Evolutionary conservation across 148 eudicot species (phyloP).

Genomic region (Vaccinium darrowii): DNA sequence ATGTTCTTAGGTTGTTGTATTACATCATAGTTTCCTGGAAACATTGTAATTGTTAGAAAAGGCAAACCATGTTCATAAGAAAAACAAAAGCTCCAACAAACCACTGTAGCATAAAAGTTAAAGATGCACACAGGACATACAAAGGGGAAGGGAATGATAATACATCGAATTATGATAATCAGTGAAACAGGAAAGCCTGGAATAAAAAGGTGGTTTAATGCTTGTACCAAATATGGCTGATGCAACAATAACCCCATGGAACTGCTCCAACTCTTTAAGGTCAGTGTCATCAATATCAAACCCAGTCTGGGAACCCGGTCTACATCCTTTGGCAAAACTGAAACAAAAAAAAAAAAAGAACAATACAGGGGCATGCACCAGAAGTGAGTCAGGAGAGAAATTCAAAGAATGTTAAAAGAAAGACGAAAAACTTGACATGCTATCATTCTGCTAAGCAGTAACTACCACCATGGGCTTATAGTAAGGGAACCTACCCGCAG

Average conservation of each 20-base stretch:
- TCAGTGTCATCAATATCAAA: constrained; percentile 85
- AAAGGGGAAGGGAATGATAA: background rate
- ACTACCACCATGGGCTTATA: background rate
- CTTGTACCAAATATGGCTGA: constrained; percentile 90
- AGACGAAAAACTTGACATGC: background rate
- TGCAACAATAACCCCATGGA: constrained; percentile 81
- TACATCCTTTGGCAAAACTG: constrained; percentile 86
- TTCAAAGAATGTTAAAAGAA: constrained; percentile 1
- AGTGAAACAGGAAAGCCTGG: constrained; percentile 1
- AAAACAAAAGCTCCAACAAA: constrained; percentile 10
- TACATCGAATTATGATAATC: background rate
- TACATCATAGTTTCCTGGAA: constrained; percentile 79
- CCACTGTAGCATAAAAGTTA: background rate
- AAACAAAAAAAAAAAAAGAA: background rate
- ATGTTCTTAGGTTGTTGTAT: constrained; percentile 76
- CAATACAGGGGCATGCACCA: background rate
- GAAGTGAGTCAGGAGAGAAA: background rate
- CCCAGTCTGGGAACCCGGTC: constrained; percentile 75
- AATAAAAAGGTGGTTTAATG: constrained; percentile 10
- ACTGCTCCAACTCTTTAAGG: constrained; percentile 62
- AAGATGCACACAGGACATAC: background rate
- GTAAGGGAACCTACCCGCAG: constrained; percentile 63
- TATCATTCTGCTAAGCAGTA: constrained; percentile 3
- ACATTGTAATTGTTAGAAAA: constrained; percentile 26
- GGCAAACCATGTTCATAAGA: constrained; percentile 8